Percentiles rank a stretch among this genome's conserved stretches.
phyloP scores from a whole-genome alignment of 768 basidiomycete genomes.

The Epithele typhae region DNA sequence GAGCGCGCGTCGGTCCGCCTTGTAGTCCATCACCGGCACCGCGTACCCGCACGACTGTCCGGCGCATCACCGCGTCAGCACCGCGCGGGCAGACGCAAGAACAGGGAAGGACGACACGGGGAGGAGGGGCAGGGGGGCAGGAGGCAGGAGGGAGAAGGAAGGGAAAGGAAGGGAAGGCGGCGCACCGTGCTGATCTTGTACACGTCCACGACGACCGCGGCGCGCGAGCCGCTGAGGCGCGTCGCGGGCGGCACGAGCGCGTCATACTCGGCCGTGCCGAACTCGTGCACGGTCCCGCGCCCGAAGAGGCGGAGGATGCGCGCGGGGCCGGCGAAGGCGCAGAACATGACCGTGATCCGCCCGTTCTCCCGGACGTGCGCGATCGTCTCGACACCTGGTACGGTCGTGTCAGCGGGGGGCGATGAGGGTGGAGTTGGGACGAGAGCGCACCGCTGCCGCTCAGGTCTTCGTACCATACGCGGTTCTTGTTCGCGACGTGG shows the following conservation, averaged over 20 bases:
- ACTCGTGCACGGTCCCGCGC: conserved; percentile 53
- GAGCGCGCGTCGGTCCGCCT: conserved; percentile 50
- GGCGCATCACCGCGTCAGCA: too few relatives aligned
- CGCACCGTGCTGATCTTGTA: conserved; percentile 47
- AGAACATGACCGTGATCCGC: conserved; percentile 56
- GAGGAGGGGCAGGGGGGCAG: too few relatives aligned
- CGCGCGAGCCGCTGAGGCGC: conserved; percentile 52
- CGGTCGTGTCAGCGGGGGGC: not conserved
- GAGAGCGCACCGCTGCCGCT: conserved; percentile 58
- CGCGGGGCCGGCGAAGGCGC: conserved; percentile 55
- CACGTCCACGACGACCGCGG: conserved; percentile 56
- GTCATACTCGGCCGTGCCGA: conserved; percentile 59
- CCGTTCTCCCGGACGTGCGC: conserved; percentile 58
- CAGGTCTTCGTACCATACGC: conserved; percentile 71
- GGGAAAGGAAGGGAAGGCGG: too few relatives aligned
- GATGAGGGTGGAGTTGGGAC: not conserved
- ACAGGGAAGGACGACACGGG: not conserved
- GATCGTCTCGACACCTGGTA: conserved; percentile 50
- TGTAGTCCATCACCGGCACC: conserved; percentile 55
- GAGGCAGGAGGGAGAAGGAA: conserved; percentile 1
- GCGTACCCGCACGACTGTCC: conserved; percentile 71
- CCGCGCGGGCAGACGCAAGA: too few relatives aligned
- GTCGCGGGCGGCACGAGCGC: conserved; percentile 38
- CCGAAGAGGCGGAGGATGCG: conserved; percentile 55
- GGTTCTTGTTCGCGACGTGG: conserved; percentile 47